A percentile compares a stretch with the other conserved stretches of the same genome.
These are phyloP conservation scores for Exophiala dermatitidis DNA, from an alignment of 2,329 filamentous ascomycete genomes.

Conservation along the genomic window DNA sequence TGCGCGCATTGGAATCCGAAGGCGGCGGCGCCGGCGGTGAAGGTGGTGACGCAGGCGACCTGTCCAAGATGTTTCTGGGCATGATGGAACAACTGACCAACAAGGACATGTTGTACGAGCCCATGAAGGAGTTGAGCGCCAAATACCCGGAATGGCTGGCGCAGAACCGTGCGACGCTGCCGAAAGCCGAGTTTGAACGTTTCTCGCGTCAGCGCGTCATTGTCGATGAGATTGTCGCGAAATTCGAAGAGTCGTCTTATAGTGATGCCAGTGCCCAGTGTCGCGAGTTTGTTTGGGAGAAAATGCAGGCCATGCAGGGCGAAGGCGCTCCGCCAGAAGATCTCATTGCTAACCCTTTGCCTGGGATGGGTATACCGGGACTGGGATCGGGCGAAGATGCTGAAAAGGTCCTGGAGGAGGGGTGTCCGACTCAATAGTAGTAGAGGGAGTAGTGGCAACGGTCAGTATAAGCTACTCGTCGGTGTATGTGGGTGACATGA, in stretches of 20 bases:
- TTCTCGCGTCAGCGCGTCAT: constrained; percentile 74
- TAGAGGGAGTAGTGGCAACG: background rate
- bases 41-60: constrained; percentile 61
- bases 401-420: constrained; percentile 41
- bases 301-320: constrained; percentile 99
- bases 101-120: constrained; percentile 96
- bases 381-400: constrained; percentile 64
- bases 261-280: constrained; percentile 73
- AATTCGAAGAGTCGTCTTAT: constrained; percentile 78
- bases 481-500: background rate
- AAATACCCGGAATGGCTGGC: constrained; percentile 89
- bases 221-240: constrained; percentile 76
- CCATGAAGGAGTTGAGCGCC: constrained; percentile 91
- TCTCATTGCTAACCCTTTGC: constrained; percentile 53
- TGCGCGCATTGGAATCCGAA: constrained; percentile 74
- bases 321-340: constrained; percentile 85
- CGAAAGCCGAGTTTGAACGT: constrained; percentile 63
- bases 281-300: constrained; percentile 87
- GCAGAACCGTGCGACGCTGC: constrained; percentile 61
- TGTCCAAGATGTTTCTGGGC: constrained; percentile 88
- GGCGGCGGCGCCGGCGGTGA: constrained; percentile 47
- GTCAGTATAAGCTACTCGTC: background rate
- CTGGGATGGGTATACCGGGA: constrained; percentile 51
- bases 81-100: constrained; percentile 99
- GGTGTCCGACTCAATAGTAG: constrained; percentile 55